phyloP scores from a whole-genome alignment of 2,329 filamentous ascomycete species.

The Myotisia sp. region DNA sequence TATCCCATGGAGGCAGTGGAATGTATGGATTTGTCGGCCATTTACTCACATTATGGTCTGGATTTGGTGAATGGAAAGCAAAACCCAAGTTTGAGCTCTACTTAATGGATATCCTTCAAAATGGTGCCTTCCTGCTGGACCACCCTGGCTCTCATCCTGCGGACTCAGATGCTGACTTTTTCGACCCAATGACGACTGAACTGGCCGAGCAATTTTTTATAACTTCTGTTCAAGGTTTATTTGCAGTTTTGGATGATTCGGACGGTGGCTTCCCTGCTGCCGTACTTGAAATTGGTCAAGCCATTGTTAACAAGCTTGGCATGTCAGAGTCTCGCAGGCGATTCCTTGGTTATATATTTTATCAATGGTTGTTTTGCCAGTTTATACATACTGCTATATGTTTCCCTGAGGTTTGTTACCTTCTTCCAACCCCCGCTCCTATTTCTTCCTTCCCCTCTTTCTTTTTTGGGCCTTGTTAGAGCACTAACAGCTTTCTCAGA shows the following conservation, averaged over 20 bases:
- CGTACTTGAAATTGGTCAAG: constrained; percentile 69
- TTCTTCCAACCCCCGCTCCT: background rate
- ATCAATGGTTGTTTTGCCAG: constrained; percentile 81
- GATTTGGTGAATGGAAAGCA: constrained; percentile 78
- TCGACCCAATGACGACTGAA: constrained; percentile 57
- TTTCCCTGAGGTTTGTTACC: constrained; percentile 59
- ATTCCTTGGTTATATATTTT: constrained; percentile 71
- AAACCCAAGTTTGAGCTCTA: constrained; percentile 85
- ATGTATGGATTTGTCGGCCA: constrained; percentile 70
- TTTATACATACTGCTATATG: constrained; percentile 74
- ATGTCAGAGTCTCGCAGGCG: constrained; percentile 57
- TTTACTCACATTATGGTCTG: constrained; percentile 74
- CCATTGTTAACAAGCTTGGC: constrained; percentile 60
- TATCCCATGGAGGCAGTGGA: constrained; percentile 60
- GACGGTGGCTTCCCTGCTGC: constrained; percentile 79
- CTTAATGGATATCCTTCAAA: constrained; percentile 84
- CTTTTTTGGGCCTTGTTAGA: constrained; percentile 39
- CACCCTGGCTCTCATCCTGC: constrained; percentile 61
- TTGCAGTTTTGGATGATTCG: constrained; percentile 73
- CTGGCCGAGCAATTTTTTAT: constrained; percentile 82
- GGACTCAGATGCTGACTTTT: constrained; percentile 55
- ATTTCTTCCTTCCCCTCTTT: constrained; percentile 12
- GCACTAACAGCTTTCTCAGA: constrained; percentile 25
- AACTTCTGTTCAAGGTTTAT: constrained; percentile 62
- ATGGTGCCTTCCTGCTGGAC: constrained; percentile 81